Base-by-base conservation (phyloP, 176 grass and related monocot species). In the Puya raimondii region DNA sequence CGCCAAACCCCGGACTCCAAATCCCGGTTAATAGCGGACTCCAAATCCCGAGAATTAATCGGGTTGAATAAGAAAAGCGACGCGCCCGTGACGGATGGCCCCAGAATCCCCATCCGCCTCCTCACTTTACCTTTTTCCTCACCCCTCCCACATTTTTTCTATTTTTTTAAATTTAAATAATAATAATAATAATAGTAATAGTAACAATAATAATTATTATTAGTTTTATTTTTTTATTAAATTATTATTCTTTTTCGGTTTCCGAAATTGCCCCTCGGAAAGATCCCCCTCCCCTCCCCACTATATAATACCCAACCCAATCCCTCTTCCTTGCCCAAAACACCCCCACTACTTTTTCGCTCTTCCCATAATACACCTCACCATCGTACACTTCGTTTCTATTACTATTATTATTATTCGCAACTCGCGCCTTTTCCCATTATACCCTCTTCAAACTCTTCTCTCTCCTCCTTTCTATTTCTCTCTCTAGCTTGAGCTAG, bases 271-370 rank as follows among this genome's bases (percentile, higher is more conserved):
- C 70, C 79, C 71, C 73, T 16, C 3, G 15, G 47, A 77, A 72
- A 66, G 0, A 10, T 53, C 10, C 11, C 33, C 12, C 27, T 14
- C 25, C 51, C 17, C 49, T 63, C 29, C 63, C 67, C 61, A 14
- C 70, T 81, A 81, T 81, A 81, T 81, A 81, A 81, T 9, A 2
- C 4, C 71, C 66, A 74, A 29, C 11, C 29, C 71, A 48, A 81
- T 21, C 18, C 67, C 25, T 10, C 16, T 11, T 16, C 48, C 70
- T 27, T 73, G 51, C 64, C 63, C 56, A 66, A 49, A 74, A 61
- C 58, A 47, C 3, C 57, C 71, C 33, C 71, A 27, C 71, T 72
- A 74, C 74, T 51, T 72, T 54, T 70, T 15, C 21, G 13, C 4
- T 23, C n/a, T 80, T 14, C 8, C 42, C 42, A 47, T 48, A 11